A percentile compares a stretch with the other conserved stretches of the same genome.
These are phyloP conservation scores for Trichophyton schoenleinii DNA, from an alignment of 2,329 filamentous ascomycete genomes.

Conservation along the genomic window DNA sequence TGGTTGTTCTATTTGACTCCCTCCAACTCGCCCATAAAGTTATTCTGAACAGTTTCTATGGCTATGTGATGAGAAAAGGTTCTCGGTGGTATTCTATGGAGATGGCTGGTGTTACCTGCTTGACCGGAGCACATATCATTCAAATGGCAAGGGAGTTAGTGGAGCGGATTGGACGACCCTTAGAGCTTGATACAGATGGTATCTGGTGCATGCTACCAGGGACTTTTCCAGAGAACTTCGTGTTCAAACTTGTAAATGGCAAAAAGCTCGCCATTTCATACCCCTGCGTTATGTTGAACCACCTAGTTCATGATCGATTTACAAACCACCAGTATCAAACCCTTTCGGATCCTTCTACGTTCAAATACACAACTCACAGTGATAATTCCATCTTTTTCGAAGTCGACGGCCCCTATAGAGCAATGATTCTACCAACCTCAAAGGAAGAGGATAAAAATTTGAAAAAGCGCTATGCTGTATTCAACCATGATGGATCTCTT, in stretches of 20 bases:
- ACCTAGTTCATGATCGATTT: conserved; percentile 85
- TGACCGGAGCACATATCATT: conserved; percentile 93
- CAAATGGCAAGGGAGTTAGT: conserved; percentile 90
- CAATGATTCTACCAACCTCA: conserved; percentile 93
- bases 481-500: conserved; percentile 92
- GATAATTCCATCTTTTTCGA: conserved; percentile 99
- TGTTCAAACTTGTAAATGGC: conserved; percentile 85
- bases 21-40: conserved; percentile 96
- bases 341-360: conserved; percentile 61
- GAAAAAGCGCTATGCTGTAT: conserved; percentile 98
- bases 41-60: conserved; percentile 97
- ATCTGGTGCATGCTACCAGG: conserved; percentile 99
- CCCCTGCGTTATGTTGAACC: conserved; percentile 97
- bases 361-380: conserved; percentile 91
- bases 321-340: conserved; percentile 98
- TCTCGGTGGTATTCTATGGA: conserved; percentile 99
- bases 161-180: conserved; percentile 78
- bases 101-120: conserved; percentile 95
- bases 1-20: conserved; percentile 93
- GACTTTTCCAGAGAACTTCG: conserved; percentile 91
- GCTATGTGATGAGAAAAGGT: conserved; percentile 98
- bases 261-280: conserved; percentile 97
- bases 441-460: conserved; percentile 99
- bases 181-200: conserved; percentile 95
- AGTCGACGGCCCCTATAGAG: conserved; percentile 92